phyloP scores from a whole-genome alignment of 306 rosid species.

The Malus orientalis region DNA sequence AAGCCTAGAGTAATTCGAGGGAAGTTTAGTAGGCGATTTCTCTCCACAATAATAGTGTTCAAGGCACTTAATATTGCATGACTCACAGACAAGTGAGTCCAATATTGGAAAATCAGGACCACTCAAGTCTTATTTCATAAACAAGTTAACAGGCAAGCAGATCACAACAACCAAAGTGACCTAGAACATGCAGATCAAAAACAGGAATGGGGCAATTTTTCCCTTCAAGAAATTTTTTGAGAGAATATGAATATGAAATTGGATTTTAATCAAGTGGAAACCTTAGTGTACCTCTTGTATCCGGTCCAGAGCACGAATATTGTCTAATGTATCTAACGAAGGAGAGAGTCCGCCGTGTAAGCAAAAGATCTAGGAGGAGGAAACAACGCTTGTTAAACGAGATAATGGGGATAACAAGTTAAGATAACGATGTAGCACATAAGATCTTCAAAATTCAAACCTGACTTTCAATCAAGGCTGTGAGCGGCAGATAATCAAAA shows the following conservation, averaged over 20 bases:
- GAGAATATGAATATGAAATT: not conserved
- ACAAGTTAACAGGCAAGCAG: not conserved
- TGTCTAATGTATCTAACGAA: conserved; percentile 86
- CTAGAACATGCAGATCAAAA: not conserved
- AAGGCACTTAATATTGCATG: not conserved
- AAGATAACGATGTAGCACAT: not conserved
- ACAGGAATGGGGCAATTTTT: not conserved
- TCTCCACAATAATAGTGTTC: not conserved
- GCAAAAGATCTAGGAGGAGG: conserved; percentile 62
- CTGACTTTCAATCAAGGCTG: conserved; percentile 99
- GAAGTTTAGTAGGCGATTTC: not conserved
- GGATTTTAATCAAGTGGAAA: not conserved
- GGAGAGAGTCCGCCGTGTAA: conserved; percentile 99
- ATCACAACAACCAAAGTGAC: not conserved
- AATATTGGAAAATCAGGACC: not conserved
- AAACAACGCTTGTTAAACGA: not conserved
- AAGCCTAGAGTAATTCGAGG: not conserved
- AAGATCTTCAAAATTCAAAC: conserved; percentile 35
- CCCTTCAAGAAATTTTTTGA: not conserved
- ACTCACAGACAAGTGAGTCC: not conserved
- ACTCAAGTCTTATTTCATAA: not conserved
- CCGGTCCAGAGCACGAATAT: conserved; percentile 83
- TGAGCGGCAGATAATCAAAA: conserved; percentile 90
- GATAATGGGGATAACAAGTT: not conserved
- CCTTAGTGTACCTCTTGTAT: conserved; percentile 72